These are phyloP conservation scores for Kazachstania kunashirensis DNA, from an alignment of 805 yeast species.

Conservation along the genomic window DNA sequence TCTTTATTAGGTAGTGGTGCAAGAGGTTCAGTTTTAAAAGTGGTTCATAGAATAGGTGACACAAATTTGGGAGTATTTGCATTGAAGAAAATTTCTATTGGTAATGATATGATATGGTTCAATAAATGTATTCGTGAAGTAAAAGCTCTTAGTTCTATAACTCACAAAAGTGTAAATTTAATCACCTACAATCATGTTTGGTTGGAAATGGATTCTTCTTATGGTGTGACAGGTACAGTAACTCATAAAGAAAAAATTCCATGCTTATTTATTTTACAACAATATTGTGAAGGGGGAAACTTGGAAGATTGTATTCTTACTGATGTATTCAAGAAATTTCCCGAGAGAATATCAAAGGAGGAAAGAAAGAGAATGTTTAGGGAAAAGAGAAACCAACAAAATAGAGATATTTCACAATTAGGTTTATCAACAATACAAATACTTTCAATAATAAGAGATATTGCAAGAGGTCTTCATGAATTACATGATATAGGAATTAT, in stretches of 20 bases:
- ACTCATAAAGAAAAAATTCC: conserved; percentile 35
- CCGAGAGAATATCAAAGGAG: conserved; percentile 30
- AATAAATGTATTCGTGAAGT: conserved; percentile 70
- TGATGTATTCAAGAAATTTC: conserved; percentile 27
- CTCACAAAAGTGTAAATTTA: conserved; percentile 46
- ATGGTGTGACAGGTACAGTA: conserved; percentile 19
- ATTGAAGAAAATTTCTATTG: conserved; percentile 74
- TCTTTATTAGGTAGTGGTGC: conserved; percentile 71
- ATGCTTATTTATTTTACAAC: conserved; percentile 73
- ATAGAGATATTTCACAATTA: conserved; percentile 2
- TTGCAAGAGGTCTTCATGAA: conserved; percentile 59
- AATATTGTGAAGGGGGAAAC: conserved; percentile 84
- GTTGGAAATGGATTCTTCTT: conserved; percentile 59
- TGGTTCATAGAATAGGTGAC: conserved; percentile 63
- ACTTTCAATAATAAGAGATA: conserved; percentile 56
- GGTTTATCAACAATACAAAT: conserved; percentile 51
- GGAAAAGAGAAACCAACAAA: conserved; percentile 11
- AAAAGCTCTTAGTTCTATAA: conserved; percentile 46
- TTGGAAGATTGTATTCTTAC: conserved; percentile 53
- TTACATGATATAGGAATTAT: conserved; percentile 66
- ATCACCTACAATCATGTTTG: conserved; percentile 87
- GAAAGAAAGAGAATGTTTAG: conserved; percentile 32
- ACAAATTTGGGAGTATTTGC: conserved; percentile 74
- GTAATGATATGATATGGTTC: conserved; percentile 61
- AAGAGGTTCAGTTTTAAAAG: conserved; percentile 75